Evolutionary conservation across 768 basidiomycete species (phyloP).

Genomic region (Coprinopsis strossmayeri): DNA sequence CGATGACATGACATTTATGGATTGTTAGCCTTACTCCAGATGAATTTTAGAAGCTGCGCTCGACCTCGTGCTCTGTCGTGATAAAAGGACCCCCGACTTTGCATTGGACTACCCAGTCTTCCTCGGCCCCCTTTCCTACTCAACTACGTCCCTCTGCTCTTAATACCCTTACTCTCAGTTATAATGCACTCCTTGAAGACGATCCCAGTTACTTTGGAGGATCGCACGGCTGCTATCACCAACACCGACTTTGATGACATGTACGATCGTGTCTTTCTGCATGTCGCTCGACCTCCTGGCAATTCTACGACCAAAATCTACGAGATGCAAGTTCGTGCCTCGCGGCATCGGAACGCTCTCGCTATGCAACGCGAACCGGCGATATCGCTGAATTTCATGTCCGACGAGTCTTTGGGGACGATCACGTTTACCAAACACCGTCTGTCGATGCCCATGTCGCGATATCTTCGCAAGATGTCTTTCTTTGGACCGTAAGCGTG

Average conservation of each 20-base stretch:
- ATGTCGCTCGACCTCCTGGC: conserved; percentile 45
- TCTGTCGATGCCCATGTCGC: conserved; percentile 50
- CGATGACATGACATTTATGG: not conserved
- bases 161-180: not conserved
- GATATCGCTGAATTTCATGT: conserved; percentile 54
- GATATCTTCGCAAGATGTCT: conserved; percentile 56
- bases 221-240: conserved; percentile 51
- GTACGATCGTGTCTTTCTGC: conserved; percentile 70
- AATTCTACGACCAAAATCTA: conserved; percentile 48
- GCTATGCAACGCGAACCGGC: conserved; percentile 48
- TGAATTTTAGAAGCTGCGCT: conserved; percentile 3
- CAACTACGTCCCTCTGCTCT: too few relatives aligned
- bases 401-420: conserved; percentile 52
- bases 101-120: too few relatives aligned
- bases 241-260: conserved; percentile 70
- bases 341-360: conserved; percentile 48
- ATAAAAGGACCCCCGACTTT: conserved; percentile 3
- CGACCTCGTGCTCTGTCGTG: not conserved
- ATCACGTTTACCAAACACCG: conserved; percentile 42
- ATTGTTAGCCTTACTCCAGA: not conserved
- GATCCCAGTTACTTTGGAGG: conserved; percentile 57
- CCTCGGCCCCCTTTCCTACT: too few relatives aligned
- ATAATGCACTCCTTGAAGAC: conserved; percentile 8
- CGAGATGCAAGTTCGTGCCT: conserved; percentile 59
- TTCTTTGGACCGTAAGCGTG: conserved; percentile 58